phyloP scores from a whole-genome alignment of 2,329 filamentous ascomycete species.

The Stenocarpella maydis region DNA sequence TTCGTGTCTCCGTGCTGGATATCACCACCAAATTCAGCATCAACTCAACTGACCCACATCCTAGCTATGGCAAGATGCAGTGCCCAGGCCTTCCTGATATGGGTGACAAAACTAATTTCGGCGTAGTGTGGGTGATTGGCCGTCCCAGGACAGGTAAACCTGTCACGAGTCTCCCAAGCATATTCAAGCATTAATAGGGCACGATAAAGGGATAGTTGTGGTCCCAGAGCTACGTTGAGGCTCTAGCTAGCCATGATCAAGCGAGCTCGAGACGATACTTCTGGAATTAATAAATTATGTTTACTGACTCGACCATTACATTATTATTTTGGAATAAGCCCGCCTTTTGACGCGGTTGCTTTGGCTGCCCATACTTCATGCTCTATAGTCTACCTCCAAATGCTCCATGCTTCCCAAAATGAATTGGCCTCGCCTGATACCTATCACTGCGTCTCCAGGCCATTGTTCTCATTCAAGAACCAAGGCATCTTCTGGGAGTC shows the following conservation, averaged over 20 bases:
- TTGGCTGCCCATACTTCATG: not conserved
- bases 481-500: conserved; percentile 35
- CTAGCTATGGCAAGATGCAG: conserved; percentile 8
- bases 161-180: not conserved
- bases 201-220: not conserved
- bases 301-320: not conserved
- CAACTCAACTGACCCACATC: not conserved
- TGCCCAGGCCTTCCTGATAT: not conserved
- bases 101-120: not conserved
- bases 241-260: not conserved
- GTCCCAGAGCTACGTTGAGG: not conserved
- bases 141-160: not conserved
- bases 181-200: not conserved
- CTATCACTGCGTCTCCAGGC: conserved; percentile 21
- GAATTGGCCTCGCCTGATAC: too few species aligned
- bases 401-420: not conserved
- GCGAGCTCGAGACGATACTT: not conserved
- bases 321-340: not conserved
- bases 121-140: conserved; percentile 5
- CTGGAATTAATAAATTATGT: not conserved
- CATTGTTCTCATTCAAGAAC: conserved; percentile 28
- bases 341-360: not conserved
- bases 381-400: not conserved
- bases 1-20: not conserved
- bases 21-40: not conserved